These are phyloP conservation scores for Alternaria gansuensis DNA, from an alignment of 2,329 filamentous ascomycete genomes.

Conservation along the genomic window DNA sequence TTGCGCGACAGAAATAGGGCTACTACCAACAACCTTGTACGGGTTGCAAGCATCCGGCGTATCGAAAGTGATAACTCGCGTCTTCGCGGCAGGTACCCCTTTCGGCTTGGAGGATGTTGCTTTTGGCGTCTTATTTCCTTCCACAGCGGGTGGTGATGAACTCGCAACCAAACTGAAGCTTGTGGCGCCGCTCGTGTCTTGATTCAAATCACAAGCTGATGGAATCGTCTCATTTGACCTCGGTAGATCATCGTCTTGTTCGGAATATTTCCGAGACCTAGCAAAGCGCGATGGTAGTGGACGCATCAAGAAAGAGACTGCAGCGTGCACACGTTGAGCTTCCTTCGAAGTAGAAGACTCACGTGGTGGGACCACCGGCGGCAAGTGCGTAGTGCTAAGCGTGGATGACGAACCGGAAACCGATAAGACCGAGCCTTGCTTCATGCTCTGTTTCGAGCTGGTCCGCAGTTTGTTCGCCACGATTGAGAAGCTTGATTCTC, in stretches of 20 bases:
- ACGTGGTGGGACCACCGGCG: constrained; percentile 41
- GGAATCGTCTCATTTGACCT: constrained; percentile 12
- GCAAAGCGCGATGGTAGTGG: constrained; percentile 29
- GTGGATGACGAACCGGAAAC: constrained; percentile 38
- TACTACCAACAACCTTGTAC: constrained; percentile 11
- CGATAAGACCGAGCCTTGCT: constrained; percentile 29
- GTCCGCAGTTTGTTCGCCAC: constrained; percentile 25
- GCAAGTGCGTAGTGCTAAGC: constrained; percentile 27
- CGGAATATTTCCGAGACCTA: constrained; percentile 24
- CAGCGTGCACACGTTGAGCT: constrained; percentile 40
- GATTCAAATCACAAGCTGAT: constrained; percentile 8
- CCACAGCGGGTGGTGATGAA: constrained; percentile 10
- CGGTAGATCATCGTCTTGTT: constrained; percentile 19
- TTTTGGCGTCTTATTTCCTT: constrained; percentile 24
- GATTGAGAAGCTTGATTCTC: constrained; percentile 34
- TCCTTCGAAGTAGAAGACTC: constrained; percentile 48
- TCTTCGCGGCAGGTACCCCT: constrained; percentile 16
- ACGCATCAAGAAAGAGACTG: constrained; percentile 41
- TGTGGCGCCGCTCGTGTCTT: constrained; percentile 7
- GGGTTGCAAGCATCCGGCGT: constrained; percentile 17
- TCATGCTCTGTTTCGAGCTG: constrained; percentile 36
- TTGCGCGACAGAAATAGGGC: constrained; percentile 15
- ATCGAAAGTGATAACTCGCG: constrained; percentile 9
- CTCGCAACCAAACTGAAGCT: constrained; percentile 1
- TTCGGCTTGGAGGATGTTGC: constrained; percentile 24